Evolutionary conservation across 176 grass and related monocot genomes (phyloP), one percentile per base, ranked within the genome.

Genomic region (Panicum miliaceum): DNA sequence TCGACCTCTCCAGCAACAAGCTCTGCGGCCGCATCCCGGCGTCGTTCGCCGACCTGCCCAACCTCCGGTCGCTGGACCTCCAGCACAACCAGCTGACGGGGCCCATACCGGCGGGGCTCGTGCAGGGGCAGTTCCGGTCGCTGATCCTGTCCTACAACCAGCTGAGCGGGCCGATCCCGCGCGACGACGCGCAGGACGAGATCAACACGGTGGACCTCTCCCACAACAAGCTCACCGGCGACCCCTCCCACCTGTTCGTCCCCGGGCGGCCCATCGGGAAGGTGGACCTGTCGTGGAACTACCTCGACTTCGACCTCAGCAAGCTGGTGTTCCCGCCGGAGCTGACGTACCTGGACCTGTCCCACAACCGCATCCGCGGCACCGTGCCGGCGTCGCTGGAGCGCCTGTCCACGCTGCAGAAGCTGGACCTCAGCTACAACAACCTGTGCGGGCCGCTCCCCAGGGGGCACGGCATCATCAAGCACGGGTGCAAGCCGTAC

Each of bases 391-490:
- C n/a, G 40, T 97, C 91, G 22, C 86, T 97, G 3, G 84, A 73
- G 32, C 25, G 62, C 20, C 68, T 90, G 4, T 60, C 85, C 71
- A 83, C 80, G 62, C 79, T 94, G 52, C 53, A 73, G 84, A 87
- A 73, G 82, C 84, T 97, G 18, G 90, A 94, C 88, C 83, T 97
- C 70, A 92, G 88, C 84, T 97, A 87, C 83, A 94, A 94, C 84
- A 2, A 25, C 25, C 79, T 97, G 1, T 97, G 90, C 77, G 88
- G 92, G 6, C 82, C 85, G 83, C 93, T 94, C 15, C 92, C 92
- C 16, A 82, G 4, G 62, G 37, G 75, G 1, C 88, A 85, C 64
- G 82, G 73, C 68, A 83, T 91, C 2, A 86, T 87, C 32, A 64
- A 83, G 41, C 77, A 91, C 64, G 76, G 84, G 0, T 84, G 89